Evolutionary conservation across 2,329 filamentous ascomycete genomes (phyloP), one percentile per base, ranked within the genome.

Genomic region (Fusarium sp.): DNA sequence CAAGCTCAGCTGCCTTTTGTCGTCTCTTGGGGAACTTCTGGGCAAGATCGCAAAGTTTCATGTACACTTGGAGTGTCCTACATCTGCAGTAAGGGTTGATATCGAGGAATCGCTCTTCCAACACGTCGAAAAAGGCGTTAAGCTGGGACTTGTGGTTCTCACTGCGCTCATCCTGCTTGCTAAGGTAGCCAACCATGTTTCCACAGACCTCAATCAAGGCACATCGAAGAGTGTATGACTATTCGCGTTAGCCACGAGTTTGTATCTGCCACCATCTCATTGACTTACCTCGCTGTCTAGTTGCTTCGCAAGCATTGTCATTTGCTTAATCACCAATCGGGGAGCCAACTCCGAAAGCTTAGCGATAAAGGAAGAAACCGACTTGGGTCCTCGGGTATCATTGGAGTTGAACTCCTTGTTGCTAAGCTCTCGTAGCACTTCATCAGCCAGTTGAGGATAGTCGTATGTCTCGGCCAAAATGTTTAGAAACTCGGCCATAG

Each of bases 361-460:
- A 61, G 94, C 88, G 73, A 99, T 92, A 77, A 99, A 99, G 2
- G 92, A 88, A 16, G 96, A 98, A 10, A 98, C 94, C 1, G 95
- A 98, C 80, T 98, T 99, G 14, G 97, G 96, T 0, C 96, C 96
- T 78, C 92, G 94, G 2, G 92, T 94, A 79, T 99, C 97, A 76
- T 97, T 99, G 67, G 92, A 95, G 80, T 97, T 98, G 83, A 98
- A 99, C 77, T 98, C 95, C 79, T 97, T 99, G 81, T 94, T 97
- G 79, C 94, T 97, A 71, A 99, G 88, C 78, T 99, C 96, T 75
- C 94, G 91, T 62, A 99, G 81, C 30, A 98, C 93, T 78, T 99
- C 96, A 78, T 98, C 96, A 7, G 94, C 92, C 11, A 99, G 86
- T 77, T 99, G 96, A 18, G 94, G 93, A 78, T 98, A 97, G 81